A percentile compares a stretch with the other conserved stretches of the same genome.
Evolutionary conservation across 2,329 filamentous ascomycete species (phyloP).

Genomic region (Fusarium xylarioides): DNA sequence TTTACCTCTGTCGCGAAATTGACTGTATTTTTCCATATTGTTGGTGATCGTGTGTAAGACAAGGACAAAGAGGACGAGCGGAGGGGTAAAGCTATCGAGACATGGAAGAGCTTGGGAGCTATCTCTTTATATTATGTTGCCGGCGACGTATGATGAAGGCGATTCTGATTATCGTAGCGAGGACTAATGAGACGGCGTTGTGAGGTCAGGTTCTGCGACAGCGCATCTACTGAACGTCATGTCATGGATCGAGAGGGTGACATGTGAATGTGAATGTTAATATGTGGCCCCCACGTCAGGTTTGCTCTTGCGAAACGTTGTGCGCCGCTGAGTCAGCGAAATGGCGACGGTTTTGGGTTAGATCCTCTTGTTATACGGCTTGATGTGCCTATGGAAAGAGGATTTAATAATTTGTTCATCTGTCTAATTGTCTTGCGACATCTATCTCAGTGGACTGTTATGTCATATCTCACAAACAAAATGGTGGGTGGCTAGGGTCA

Average conservation of each 20-base stretch:
- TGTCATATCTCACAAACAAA: not conserved
- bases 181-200: conserved; percentile 20
- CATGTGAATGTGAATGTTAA: conserved; percentile 35
- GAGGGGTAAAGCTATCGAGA: conserved; percentile 34
- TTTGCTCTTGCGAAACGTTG: not conserved
- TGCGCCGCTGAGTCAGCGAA: conserved; percentile 18
- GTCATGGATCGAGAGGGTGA: conserved; percentile 9
- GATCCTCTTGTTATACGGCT: not conserved
- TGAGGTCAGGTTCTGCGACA: conserved; percentile 31
- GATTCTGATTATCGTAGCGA: not conserved
- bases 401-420: not conserved
- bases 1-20: conserved; percentile 88
- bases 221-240: conserved; percentile 33
- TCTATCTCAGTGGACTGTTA: not conserved
- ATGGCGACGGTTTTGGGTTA: not conserved
- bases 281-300: conserved; percentile 24
- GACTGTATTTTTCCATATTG: conserved; percentile 91
- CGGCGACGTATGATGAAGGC: not conserved
- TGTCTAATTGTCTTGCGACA: not conserved
- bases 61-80: conserved; percentile 18
- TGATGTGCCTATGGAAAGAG: not conserved
- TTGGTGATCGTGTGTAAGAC: conserved; percentile 11
- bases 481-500: not conserved
- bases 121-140: conserved; percentile 4
- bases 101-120: conserved; percentile 23